Percentiles rank a stretch among this genome's conserved stretches.
phyloP scores from a whole-genome alignment of 2,329 filamentous ascomycete species.

The Epichloe aotearoae region DNA sequence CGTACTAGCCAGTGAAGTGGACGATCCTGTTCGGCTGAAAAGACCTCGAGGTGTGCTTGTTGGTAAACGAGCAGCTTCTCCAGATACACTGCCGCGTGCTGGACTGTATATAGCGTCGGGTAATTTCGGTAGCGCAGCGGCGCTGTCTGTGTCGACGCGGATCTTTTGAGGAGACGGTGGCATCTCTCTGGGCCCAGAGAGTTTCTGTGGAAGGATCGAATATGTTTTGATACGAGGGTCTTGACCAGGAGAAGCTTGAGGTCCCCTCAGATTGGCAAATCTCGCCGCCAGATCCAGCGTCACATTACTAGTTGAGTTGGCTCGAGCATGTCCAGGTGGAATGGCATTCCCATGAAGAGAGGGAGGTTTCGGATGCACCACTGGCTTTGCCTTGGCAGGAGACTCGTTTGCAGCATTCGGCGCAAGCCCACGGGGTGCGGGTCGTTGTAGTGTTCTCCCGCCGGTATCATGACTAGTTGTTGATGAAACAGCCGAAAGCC shows the following conservation, averaged over 20 bases:
- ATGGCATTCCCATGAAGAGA: constrained; percentile 48
- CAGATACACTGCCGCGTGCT: constrained; percentile 56
- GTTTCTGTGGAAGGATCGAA: constrained; percentile 26
- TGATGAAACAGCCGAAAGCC: neutral
- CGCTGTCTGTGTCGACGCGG: constrained; percentile 34
- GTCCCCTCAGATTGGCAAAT: constrained; percentile 42
- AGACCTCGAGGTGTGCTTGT: constrained; percentile 51
- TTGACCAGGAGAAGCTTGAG: constrained; percentile 28
- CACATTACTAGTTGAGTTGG: constrained; percentile 15
- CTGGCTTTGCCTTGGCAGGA: constrained; percentile 27
- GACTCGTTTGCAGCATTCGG: constrained; percentile 9
- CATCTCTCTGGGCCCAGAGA: constrained; percentile 40
- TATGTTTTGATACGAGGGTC: constrained; percentile 41
- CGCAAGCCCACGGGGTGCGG: constrained; percentile 4
- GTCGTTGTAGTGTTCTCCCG: neutral
- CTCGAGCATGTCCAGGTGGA: constrained; percentile 18
- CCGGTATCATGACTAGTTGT: neutral
- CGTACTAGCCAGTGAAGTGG: constrained; percentile 23
- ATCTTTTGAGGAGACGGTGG: constrained; percentile 26
- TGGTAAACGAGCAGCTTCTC: constrained; percentile 50
- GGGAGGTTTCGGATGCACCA: constrained; percentile 53
- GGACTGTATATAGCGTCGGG: constrained; percentile 69
- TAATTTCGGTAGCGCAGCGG: constrained; percentile 50
- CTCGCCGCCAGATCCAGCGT: constrained; percentile 39
- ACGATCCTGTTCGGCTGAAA: constrained; percentile 46